Percentiles rank a stretch among this genome's conserved stretches.
Conservation (phyloP, 176 grass and related monocot genomes). For the Coix lacrymajobi region DNA sequence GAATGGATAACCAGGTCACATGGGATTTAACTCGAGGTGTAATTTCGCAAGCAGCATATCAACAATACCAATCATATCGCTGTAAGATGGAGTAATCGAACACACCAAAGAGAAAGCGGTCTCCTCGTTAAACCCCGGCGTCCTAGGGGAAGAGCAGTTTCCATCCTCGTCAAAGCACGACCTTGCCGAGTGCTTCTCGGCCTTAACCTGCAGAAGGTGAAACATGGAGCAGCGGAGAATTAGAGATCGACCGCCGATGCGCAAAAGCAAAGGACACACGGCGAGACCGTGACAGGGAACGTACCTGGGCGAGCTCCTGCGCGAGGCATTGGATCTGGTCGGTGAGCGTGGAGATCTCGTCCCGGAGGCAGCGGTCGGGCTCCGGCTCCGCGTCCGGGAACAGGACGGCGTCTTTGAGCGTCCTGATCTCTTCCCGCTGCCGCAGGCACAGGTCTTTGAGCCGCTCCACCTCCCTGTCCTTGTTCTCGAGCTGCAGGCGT, state of each 20-base stretch:
- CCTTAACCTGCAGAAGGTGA: constrained; percentile 54
- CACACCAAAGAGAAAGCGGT: constrained; percentile 58
- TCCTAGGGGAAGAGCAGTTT: constrained; percentile 55
- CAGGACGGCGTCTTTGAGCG: constrained; percentile 75
- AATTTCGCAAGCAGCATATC: not conserved
- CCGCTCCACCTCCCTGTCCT: constrained; percentile 78
- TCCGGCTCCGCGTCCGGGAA: constrained; percentile 61
- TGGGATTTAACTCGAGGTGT: not conserved
- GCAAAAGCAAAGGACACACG: not conserved
- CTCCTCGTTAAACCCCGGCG: constrained; percentile 51
- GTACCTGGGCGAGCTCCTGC: constrained; percentile 86
- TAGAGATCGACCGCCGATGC: not conserved
- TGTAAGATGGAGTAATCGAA: not conserved
- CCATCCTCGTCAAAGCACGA: constrained; percentile 56
- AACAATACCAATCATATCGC: not conserved
- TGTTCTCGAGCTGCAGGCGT: constrained; percentile 55
- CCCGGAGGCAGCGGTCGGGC: constrained; percentile 67
- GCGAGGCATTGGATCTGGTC: constrained; percentile 83
- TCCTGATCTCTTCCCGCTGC: constrained; percentile 90
- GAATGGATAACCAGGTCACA: not conserved
- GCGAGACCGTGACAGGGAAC: constrained; percentile 9
- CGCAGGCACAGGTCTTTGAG: constrained; percentile 82
- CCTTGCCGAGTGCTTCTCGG: constrained; percentile 50
- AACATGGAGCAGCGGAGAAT: not conserved
- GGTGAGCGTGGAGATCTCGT: constrained; percentile 77